These are phyloP conservation scores for Inga leiocalycina DNA, from an alignment of 306 rosid species.

Conservation along the genomic window DNA sequence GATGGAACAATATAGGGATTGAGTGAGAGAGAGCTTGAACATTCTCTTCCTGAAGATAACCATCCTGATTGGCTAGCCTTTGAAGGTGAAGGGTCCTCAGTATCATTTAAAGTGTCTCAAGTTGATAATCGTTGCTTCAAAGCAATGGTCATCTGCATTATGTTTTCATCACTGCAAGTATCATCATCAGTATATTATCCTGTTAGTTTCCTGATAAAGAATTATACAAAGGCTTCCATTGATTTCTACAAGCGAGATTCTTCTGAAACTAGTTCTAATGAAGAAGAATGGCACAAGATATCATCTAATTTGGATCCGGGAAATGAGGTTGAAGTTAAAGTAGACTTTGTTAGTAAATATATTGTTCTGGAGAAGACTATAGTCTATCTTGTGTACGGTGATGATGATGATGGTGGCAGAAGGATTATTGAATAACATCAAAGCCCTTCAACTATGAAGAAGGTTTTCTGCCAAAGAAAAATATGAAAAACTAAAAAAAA, in stretches of 20 bases:
- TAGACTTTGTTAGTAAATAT: not conserved
- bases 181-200: not conserved
- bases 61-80: not conserved
- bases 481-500: not conserved
- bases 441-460: not conserved
- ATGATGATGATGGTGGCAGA: not conserved
- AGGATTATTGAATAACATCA: not conserved
- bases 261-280: not conserved
- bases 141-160: not conserved
- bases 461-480: not conserved
- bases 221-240: not conserved
- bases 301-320: not conserved
- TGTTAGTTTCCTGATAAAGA: not conserved
- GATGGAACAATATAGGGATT: not conserved
- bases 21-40: not conserved
- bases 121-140: not conserved
- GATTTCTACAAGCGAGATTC: not conserved
- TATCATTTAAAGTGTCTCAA: not conserved
- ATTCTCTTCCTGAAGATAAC: not conserved
- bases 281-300: not conserved
- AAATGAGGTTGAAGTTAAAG: not conserved
- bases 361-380: not conserved
- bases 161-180: not conserved
- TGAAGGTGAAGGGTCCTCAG: not conserved
- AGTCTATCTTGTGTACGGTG: not conserved